These are phyloP conservation scores for Tetradesmus lagerheimii DNA, from an alignment of 139 green algal species.

Conservation along the genomic window DNA sequence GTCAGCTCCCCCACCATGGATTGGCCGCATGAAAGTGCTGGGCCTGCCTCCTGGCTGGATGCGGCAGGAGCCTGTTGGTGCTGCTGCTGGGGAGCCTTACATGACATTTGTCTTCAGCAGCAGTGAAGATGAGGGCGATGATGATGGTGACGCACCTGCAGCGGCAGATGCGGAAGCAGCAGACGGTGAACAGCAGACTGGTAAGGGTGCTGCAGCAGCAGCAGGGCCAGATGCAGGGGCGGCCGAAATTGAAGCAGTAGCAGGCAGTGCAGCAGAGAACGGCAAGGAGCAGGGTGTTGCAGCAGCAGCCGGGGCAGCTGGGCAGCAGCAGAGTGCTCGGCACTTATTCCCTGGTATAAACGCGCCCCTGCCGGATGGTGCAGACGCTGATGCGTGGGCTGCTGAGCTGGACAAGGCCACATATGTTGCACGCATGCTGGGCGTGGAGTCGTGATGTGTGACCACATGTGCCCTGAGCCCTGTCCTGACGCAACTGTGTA, in stretches of 20 bases:
- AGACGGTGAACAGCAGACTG: not conserved
- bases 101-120: not conserved
- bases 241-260: not conserved
- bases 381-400: constrained; percentile 2
- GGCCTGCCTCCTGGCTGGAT: constrained; percentile 29
- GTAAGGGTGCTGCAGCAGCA: not conserved
- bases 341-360: constrained; percentile 34
- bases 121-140: constrained; percentile 23
- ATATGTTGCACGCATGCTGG: not conserved
- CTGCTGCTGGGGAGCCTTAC: not conserved
- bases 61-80: not conserved
- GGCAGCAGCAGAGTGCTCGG: not conserved
- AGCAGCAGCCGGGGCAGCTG: not conserved
- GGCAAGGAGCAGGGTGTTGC: not conserved
- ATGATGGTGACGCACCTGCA: not conserved
- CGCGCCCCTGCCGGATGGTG: not conserved
- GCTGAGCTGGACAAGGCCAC: constrained; percentile 1
- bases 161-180: not conserved
- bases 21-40: constrained; percentile 35
- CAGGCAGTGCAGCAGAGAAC: not conserved
- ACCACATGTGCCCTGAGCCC: not conserved
- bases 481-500: no score
- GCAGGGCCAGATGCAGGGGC: not conserved
- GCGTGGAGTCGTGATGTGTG: not conserved
- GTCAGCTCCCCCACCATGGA: constrained; percentile 21